Base-by-base conservation (phyloP, 148 eudicot species). In the Spergularia marina region DNA sequence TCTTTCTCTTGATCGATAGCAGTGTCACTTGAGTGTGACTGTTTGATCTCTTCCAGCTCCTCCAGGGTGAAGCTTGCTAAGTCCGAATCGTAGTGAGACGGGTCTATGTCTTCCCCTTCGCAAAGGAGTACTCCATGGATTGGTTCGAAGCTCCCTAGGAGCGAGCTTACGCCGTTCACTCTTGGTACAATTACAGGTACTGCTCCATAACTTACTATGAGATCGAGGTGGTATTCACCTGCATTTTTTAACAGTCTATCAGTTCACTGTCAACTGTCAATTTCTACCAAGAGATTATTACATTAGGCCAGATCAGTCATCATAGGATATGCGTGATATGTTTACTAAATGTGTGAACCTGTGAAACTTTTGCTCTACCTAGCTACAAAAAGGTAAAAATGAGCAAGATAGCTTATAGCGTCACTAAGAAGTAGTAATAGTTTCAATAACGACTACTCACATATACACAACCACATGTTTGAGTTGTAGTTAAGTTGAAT, bases 191-290 rank as follows among this genome's bases (percentile, higher is more conserved):
- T 85, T 10, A 85, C 81, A 0, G 88, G 86, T 2, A 83, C 88
- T 44, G 88, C 88, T 36, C 88, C 88, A 59, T 85, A 85, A 80
- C 84, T 83, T 15, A 85, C 86, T 51, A 83, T 83, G 3, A 85
- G 88, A 75, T 85, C 88, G 21, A 85, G 79, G 78, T 85, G 88
- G 77, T 85, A 85, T 76, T 85, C 88, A 7, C 88, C 88, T 85
- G 82, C 44, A 58, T 39, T 40, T 4, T 30, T 58, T 21, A 57
- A n/a, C 16, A 34, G 12, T 14, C 14, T 1, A 70, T 51, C 40
- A 67, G 53, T 51, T 3, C 13, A 72, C 4, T 71, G 36, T 30
- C 36, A 30, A 30, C 36, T 30, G 36, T 30, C 36, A 30, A 30
- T 30, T 30, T 0, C 36, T 30, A 30, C 36, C 25, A 23, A 23